Conservation (phyloP, 2,329 filamentous ascomycete genomes). For the Microthyrium microscopicum region DNA sequence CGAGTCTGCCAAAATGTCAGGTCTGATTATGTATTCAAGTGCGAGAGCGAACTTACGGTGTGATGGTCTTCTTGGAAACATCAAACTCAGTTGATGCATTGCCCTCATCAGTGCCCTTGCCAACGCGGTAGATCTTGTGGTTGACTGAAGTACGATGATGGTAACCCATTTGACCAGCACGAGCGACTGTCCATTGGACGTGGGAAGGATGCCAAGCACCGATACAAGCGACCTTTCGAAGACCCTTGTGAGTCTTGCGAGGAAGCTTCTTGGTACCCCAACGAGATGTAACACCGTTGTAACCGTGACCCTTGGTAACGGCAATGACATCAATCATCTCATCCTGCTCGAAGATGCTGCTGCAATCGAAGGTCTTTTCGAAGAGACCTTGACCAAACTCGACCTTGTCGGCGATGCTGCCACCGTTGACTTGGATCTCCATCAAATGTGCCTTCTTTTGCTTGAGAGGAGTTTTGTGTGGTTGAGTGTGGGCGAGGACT, state of each 20-base stretch:
- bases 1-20: slow-evolving; percentile 48
- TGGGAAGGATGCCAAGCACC: slow-evolving; percentile 99
- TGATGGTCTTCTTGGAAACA: slow-evolving; percentile 98
- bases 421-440: slow-evolving; percentile 99
- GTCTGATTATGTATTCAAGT: background rate
- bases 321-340: slow-evolving; percentile 99
- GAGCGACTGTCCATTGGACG: slow-evolving; percentile 99
- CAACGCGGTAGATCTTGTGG: slow-evolving; percentile 99
- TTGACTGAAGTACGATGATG: slow-evolving; percentile 99
- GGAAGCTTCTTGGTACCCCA: slow-evolving; percentile 99
- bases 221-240: slow-evolving; percentile 99
- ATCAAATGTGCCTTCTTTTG: slow-evolving; percentile 99
- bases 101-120: slow-evolving; percentile 77
- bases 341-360: slow-evolving; percentile 94
- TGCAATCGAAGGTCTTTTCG: slow-evolving; percentile 95
- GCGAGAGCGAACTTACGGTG: slow-evolving; percentile 58
- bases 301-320: slow-evolving; percentile 99
- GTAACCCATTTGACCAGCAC: slow-evolving; percentile 99
- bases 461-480: slow-evolving; percentile 98
- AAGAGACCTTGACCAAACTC: slow-evolving; percentile 89
- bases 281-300: slow-evolving; percentile 88
- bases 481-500: slow-evolving; percentile 97
- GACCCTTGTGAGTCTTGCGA: slow-evolving; percentile 99
- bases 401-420: slow-evolving; percentile 90
- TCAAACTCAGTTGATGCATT: slow-evolving; percentile 93